These are phyloP conservation scores for Fusarium udum DNA, from an alignment of 2,329 filamentous ascomycete genomes.

Conservation along the genomic window DNA sequence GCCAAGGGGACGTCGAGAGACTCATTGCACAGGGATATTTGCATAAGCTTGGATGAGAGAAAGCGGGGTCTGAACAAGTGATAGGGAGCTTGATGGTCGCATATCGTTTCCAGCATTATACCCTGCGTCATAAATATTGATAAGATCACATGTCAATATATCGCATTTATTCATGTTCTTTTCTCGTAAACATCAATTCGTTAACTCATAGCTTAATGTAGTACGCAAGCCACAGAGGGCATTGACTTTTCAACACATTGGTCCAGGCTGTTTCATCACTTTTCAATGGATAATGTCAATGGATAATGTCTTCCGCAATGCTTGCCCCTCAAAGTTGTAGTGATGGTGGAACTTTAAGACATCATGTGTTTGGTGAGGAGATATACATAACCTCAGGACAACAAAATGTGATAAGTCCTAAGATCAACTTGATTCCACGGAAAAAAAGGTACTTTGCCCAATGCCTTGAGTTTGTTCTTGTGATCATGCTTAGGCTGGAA, in stretches of 20 bases:
- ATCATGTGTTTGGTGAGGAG: not conserved
- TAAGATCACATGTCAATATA: conserved; percentile 10
- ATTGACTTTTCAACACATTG: not conserved
- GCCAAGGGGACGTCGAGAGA: conserved; percentile 93
- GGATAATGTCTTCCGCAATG: not conserved
- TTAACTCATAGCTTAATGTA: not conserved
- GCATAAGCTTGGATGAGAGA: conserved; percentile 80
- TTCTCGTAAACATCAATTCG: not conserved
- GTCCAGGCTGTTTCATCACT: not conserved
- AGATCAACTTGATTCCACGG: not conserved
- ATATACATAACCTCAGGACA: not conserved
- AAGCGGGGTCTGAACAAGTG: not conserved
- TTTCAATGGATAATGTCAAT: not conserved
- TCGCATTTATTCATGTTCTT: not conserved
- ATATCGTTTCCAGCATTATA: conserved; percentile 27
- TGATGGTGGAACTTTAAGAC: conserved; percentile 4
- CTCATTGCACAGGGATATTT: conserved; percentile 95
- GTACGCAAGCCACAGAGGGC: conserved; percentile 8
- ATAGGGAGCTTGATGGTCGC: not conserved
- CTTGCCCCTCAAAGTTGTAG: conserved; percentile 5
- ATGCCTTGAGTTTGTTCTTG: not conserved
- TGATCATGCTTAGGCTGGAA: not conserved
- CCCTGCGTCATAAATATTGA: conserved; percentile 12
- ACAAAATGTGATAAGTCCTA: not conserved
- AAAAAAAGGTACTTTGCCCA: not conserved